Evolutionary conservation across 257 asterid genomes (phyloP), one percentile per base, ranked within the genome.

Genomic region (Ocimum tenuiflorum): DNA sequence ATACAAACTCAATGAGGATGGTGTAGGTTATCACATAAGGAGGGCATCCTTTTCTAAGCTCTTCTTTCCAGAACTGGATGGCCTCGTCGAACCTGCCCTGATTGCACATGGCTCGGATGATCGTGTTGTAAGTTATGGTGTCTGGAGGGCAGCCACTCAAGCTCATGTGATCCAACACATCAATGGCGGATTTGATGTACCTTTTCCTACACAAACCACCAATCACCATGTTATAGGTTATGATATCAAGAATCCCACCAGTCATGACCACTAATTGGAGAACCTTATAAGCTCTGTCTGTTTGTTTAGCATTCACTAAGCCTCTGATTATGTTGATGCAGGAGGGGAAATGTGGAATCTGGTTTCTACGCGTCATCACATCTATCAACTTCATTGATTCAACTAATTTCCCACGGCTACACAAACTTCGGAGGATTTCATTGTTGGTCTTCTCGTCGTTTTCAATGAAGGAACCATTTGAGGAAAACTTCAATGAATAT

Each of bases 111-210:
- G 85, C 81, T 51, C 95, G 86, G 20, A 88, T 61, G 65, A 91
- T 76, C 4, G 94, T 85, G 74, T 88, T 91, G 65, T 65, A 91
- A 41, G 90, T 84, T 49, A 91, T 85, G 12, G 83, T 82, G 81
- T 88, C 90, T 0, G 98, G 98, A 18, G 86, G 79, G 79, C 96
- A 91, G 41, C 96, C 97, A 68, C 95, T 81, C 82, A 82, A 76
- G 77, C 87, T 91, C 96, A 91, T 91, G 71, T 69, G 75, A 33
- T 82, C 87, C 78, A 86, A 69, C 60, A 86, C 60, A 77, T 74
- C 88, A 53, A 88, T 43, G 11, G 97, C 96, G 42, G 71, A 71
- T 7, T 67, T 38, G 36, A 91, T 74, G 60, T 45, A 73, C 67
- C 76, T 79, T 72, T 80, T 91, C 78, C 84, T 76, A 78, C 97